Percentiles rank a stretch among this genome's conserved stretches.
Evolutionary conservation across 345 rosid genomes (phyloP).

Genomic region (Lepidium africanum): DNA sequence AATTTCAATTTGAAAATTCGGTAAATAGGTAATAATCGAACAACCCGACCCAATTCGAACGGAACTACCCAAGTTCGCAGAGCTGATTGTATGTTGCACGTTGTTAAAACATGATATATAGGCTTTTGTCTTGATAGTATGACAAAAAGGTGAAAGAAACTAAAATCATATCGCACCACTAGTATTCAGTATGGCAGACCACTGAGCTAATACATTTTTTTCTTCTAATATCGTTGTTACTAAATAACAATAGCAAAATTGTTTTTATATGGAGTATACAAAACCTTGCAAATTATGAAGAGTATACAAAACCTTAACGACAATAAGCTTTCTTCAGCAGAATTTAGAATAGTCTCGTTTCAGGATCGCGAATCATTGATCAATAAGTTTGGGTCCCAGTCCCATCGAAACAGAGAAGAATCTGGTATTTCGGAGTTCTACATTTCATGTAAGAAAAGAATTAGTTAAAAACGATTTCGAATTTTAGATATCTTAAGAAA

Average conservation of each 20-base stretch:
- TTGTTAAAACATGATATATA: too few relatives aligned
- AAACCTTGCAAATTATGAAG: background rate
- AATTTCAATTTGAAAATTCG: too few relatives aligned
- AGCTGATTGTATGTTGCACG: too few relatives aligned
- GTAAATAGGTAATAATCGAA: too few relatives aligned
- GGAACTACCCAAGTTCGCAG: too few relatives aligned
- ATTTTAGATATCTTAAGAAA: slow-evolving; percentile 32
- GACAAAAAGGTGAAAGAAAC: background rate
- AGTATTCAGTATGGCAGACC: background rate
- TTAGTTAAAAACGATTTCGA: background rate
- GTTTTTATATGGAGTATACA: background rate
- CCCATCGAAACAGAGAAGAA: background rate
- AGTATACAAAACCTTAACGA: slow-evolving; percentile 3
- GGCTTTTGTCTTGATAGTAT: background rate
- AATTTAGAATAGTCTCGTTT: background rate
- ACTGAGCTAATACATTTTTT: background rate
- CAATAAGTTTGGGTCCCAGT: background rate
- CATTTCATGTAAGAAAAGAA: background rate
- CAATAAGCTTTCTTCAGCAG: background rate
- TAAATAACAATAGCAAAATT: background rate
- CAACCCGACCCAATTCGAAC: too few relatives aligned
- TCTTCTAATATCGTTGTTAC: background rate
- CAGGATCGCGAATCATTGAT: background rate
- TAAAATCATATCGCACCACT: background rate
- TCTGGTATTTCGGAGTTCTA: slow-evolving; percentile 1